A percentile compares a stretch with the other conserved stretches of the same genome.
Conservation (phyloP, 129 eudicot species). For the Glebionis coronaria region DNA sequence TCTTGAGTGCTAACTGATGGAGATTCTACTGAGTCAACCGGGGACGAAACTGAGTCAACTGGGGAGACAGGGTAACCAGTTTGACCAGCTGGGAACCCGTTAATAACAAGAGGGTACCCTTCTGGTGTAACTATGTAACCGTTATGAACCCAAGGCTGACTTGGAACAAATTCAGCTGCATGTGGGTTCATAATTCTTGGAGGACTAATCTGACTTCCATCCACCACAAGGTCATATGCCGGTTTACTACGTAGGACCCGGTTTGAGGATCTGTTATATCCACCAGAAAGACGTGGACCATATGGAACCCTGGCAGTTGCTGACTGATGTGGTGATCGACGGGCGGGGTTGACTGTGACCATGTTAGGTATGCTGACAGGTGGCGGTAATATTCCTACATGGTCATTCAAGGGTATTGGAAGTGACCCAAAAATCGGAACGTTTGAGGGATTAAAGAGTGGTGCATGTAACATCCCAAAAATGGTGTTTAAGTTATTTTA, state of each 20-base stretch:
- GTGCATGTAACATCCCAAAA: no score
- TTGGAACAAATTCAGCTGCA: slow-evolving; percentile 88
- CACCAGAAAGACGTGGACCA: no score
- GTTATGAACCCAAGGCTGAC: slow-evolving; percentile 82
- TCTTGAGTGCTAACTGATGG: slow-evolving; percentile 38
- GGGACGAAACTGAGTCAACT: slow-evolving; percentile 30
- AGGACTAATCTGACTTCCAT: no score
- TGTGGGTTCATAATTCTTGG: slow-evolving; percentile 91
- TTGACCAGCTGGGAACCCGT: slow-evolving; percentile 26
- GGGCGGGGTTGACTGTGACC: slow-evolving; percentile 62
- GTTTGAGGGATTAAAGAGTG: no score
- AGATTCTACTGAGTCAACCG: slow-evolving; percentile 44
- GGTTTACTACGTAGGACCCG: no score
- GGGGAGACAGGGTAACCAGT: slow-evolving; percentile 28
- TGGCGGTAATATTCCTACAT: slow-evolving; percentile 78
- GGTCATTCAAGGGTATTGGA: no score
- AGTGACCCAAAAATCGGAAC: no score
- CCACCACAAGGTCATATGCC: no score
- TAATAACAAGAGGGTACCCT: slow-evolving; percentile 37
- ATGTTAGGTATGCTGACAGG: slow-evolving; percentile 73
- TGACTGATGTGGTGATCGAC: slow-evolving; percentile 92
- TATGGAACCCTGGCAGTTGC: slow-evolving; percentile 96
- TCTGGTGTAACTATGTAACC: slow-evolving; percentile 61
- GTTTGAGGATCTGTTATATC: no score
- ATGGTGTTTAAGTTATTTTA: no score